Conservation (phyloP, 352 stramenopile species). For the Pythium phragmitis region DNA sequence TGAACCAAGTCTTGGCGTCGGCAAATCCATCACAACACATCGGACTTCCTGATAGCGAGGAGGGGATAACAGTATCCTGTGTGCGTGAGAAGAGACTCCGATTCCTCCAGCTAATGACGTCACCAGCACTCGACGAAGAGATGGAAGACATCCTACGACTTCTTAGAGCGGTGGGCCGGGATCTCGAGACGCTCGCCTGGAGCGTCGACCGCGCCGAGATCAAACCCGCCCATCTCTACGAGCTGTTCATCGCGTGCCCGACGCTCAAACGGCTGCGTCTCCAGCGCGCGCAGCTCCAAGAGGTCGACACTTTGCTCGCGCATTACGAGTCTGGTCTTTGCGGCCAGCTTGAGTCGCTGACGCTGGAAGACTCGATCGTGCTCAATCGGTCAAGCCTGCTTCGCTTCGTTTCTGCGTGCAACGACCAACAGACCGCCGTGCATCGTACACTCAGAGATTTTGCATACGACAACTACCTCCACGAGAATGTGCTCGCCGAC, state of each 20-base stretch:
- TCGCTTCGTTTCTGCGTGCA: conserved; percentile 5
- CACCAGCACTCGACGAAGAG: conserved; percentile 15
- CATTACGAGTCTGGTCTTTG: conserved; percentile 4
- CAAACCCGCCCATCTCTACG: conserved; percentile 7
- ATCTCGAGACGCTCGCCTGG: conserved; percentile 13
- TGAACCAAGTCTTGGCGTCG: conserved; percentile 5
- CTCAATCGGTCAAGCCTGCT: conserved; percentile 15
- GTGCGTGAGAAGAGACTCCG: conserved; percentile 6
- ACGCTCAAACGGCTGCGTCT: conserved; percentile 12
- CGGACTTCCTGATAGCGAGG: neutral
- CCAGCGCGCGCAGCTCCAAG: conserved; percentile 18
- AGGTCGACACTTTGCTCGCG: conserved; percentile 1
- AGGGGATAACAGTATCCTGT: neutral
- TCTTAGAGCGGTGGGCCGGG: neutral
- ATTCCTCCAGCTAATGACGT: conserved; percentile 16
- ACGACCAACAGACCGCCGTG: neutral
- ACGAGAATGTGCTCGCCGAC: conserved; percentile 16
- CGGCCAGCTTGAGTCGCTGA: conserved; percentile 10
- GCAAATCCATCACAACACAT: conserved; percentile 4
- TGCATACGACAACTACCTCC: conserved; percentile 27
- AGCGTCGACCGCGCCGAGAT: conserved; percentile 16
- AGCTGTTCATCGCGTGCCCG: conserved; percentile 10
- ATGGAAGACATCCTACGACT: conserved; percentile 13
- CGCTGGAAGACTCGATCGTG: conserved; percentile 20
- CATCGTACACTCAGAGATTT: conserved; percentile 20